A percentile compares a stretch with the other conserved stretches of the same genome.
Conservation (phyloP, 352 stramenopile species). For the Phytophthora hybrid region DNA sequence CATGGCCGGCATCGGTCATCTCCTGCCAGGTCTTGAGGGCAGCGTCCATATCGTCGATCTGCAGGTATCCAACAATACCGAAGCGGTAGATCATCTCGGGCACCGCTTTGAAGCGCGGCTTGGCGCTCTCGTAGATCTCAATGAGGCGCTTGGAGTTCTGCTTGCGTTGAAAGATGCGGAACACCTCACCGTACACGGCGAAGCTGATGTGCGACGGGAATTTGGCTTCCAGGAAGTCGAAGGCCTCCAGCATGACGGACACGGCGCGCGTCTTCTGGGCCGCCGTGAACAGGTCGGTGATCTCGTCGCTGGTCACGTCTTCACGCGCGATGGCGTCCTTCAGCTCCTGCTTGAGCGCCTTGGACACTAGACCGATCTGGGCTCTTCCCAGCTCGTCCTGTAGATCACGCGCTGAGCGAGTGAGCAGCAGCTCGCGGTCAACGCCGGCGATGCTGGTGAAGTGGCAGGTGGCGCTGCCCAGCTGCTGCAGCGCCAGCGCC, state of each 20-base stretch:
- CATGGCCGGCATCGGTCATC: constrained; percentile 61
- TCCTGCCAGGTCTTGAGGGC: constrained; percentile 59
- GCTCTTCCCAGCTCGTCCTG: constrained; percentile 44
- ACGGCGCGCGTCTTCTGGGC: constrained; percentile 59
- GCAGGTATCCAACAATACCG: constrained; percentile 65
- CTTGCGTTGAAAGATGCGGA: constrained; percentile 56
- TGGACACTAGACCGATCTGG: constrained; percentile 44
- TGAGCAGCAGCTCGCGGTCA: constrained; percentile 56
- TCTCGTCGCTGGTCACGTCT: constrained; percentile 52
- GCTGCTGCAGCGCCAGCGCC: constrained; percentile 14
- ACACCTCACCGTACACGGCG: constrained; percentile 70
- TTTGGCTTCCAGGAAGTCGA: constrained; percentile 53
- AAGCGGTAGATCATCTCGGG: constrained; percentile 82
- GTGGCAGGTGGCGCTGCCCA: constrained; percentile 23
- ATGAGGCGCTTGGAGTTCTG: constrained; percentile 49
- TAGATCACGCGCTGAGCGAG: constrained; percentile 48
- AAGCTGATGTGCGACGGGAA: constrained; percentile 63
- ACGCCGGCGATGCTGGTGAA: constrained; percentile 59
- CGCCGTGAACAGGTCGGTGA: constrained; percentile 63
- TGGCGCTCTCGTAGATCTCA: constrained; percentile 57
- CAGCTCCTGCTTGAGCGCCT: constrained; percentile 54
- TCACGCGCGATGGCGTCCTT: constrained; percentile 38
- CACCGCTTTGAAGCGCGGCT: constrained; percentile 51
- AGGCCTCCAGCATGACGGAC: constrained; percentile 61
- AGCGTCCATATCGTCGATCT: constrained; percentile 54